Percentiles rank a stretch among this genome's conserved stretches.
Conservation (phyloP, 1,284 basidiomycete genomes). For the Pisolithus thermaeus region DNA sequence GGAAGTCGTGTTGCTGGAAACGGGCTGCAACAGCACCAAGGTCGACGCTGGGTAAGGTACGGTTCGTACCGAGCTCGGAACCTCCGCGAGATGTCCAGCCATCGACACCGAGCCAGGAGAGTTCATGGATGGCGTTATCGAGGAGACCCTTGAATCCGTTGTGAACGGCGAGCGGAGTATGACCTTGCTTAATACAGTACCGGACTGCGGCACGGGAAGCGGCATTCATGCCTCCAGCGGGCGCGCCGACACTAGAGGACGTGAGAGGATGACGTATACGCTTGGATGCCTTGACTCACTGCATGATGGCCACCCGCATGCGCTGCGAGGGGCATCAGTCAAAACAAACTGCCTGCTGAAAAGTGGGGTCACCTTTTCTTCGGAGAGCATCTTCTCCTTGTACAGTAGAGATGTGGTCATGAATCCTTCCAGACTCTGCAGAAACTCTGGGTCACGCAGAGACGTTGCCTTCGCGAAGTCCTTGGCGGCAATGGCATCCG, state of each 20-base stretch:
- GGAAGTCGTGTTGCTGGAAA: slow-evolving; percentile 82
- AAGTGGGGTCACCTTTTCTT: slow-evolving; percentile 43
- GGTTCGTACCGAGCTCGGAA: slow-evolving; percentile 98
- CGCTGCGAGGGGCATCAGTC: slow-evolving; percentile 38
- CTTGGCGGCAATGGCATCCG: slow-evolving; percentile 75
- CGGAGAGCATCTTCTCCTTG: slow-evolving; percentile 55
- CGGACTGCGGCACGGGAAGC: slow-evolving; percentile 93
- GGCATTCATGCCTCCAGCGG: slow-evolving; percentile 98
- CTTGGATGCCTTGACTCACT: slow-evolving; percentile 49
- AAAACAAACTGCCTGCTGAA: too few relatives aligned
- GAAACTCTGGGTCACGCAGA: slow-evolving; percentile 89
- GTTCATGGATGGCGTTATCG: slow-evolving; percentile 80
- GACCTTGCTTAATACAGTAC: slow-evolving; percentile 90
- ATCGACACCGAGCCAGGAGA: slow-evolving; percentile 97
- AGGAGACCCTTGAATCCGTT: slow-evolving; percentile 95
- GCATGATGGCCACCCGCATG: slow-evolving; percentile 87
- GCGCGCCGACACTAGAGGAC: slow-evolving; percentile 77
- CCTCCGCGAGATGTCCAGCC: slow-evolving; percentile 95
- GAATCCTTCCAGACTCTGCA: slow-evolving; percentile 85
- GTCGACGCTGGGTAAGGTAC: slow-evolving; percentile 79
- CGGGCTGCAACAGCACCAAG: slow-evolving; percentile 84
- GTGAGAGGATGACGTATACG: neutral
- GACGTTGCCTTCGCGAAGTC: slow-evolving; percentile 88
- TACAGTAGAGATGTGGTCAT: slow-evolving; percentile 64
- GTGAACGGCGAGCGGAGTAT: slow-evolving; percentile 86